Evolutionary conservation across 257 asterid genomes (phyloP), one percentile per base, ranked within the genome.

Genomic region (Rehmannia glutinosa): DNA sequence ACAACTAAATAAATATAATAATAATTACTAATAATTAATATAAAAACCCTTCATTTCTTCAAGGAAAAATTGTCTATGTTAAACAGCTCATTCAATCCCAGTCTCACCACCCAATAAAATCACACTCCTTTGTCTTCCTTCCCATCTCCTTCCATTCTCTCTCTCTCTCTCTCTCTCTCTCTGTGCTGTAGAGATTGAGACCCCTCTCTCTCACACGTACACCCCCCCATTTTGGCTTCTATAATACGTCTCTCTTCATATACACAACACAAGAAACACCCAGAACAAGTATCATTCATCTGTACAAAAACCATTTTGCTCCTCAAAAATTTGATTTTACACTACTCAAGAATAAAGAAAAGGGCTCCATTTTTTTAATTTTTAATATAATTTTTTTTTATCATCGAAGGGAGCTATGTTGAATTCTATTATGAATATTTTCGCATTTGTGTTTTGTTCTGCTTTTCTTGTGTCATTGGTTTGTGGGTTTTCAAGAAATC

Each of bases 401-500:
- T n/a, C n/a, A n/a, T n/a, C n/a, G n/a, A n/a, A n/a, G n/a, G n/a
- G n/a, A n/a, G n/a, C n/a, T n/a, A n/a, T n/a, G n/a, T n/a, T 32
- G 36, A 32, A 6, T 32, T 32, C 36, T 32, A 3, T 2, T 47
- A 70, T 69, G 74, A 54, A 60, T 41, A 17, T 57, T 36, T 39
- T 73, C 16, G 5, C 36, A 32, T 69, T 72, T 41, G 46, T 46
- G 3, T 27, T 86, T 23, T 75, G 52, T 23, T 79, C 72, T 54
- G 71, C 81, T 24, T 43, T 79, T 67, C 51, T 65, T 0, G 70
- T 67, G 75, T 54, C 75, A 1, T 66, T 71, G 55, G 89, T 71
- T 28, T 68, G 23, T 79, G 95, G 95, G 76, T 74, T 66, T 55
- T 85, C 94, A 36, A 69, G 81, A 79, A 85, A 85, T 58, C 82